Percentiles rank a stretch among this genome's conserved stretches.
phyloP scores from a whole-genome alignment of 2,329 filamentous ascomycete species.

The Cladosporium sp. region DNA sequence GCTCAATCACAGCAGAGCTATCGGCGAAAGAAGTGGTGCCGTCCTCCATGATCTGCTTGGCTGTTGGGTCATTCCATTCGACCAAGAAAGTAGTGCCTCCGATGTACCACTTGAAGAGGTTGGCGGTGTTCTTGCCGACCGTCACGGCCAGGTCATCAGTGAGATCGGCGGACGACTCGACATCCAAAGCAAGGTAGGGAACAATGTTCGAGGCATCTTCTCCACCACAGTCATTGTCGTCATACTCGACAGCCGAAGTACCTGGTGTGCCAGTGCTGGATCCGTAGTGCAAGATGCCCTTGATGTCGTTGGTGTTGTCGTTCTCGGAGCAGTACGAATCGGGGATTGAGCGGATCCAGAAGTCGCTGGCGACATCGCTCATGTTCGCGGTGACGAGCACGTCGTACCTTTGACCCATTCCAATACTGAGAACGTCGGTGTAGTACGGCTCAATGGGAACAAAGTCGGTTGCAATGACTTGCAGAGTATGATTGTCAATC shows the following conservation, averaged over 20 bases:
- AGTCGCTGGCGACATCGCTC: conserved; percentile 33
- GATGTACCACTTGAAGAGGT: conserved; percentile 43
- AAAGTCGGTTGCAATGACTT: conserved; percentile 47
- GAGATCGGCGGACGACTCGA: conserved; percentile 28
- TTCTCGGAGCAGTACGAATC: conserved; percentile 43
- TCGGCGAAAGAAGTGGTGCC: conserved; percentile 32
- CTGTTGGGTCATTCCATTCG: conserved; percentile 43
- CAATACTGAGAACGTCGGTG: conserved; percentile 38
- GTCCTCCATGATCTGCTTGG: conserved; percentile 38
- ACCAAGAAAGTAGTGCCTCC: conserved; percentile 42
- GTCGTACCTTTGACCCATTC: conserved; percentile 40
- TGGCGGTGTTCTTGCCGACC: conserved; percentile 32
- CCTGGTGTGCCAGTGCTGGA: conserved; percentile 34
- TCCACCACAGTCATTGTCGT: conserved; percentile 39
- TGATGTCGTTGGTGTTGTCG: conserved; percentile 34
- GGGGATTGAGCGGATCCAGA: conserved; percentile 40
- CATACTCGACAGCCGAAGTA: conserved; percentile 37
- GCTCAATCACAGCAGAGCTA: conserved; percentile 38
- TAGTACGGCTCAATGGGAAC: conserved; percentile 46
- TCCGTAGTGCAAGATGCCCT: conserved; percentile 41
- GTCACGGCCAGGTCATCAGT: conserved; percentile 31
- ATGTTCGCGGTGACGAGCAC: conserved; percentile 35
- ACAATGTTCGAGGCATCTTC: conserved; percentile 39
- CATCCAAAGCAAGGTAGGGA: conserved; percentile 34
- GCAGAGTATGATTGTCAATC: conserved; percentile 45